phyloP scores from a whole-genome alignment of 1,139 yeast species.

The Suhomyces bokatorum region DNA sequence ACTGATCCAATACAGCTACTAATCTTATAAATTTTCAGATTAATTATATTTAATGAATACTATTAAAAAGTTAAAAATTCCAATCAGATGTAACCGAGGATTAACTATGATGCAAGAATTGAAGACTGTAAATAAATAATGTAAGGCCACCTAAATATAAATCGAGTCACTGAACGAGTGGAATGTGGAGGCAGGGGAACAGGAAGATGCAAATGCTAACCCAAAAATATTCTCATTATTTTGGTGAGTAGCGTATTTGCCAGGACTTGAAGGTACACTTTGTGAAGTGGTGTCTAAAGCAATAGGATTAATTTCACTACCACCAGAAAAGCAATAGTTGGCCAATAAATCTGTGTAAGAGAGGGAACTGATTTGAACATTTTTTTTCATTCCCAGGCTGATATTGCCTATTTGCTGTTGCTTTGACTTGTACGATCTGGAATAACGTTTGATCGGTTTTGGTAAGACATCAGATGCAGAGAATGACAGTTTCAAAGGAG shows the following conservation, averaged over 20 bases:
- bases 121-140: constrained; percentile 10
- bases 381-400: background rate
- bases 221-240: constrained; percentile 13
- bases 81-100: background rate
- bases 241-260: background rate
- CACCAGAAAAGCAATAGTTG: constrained; percentile 36
- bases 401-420: constrained; percentile 11
- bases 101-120: constrained; percentile 13
- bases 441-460: constrained; percentile 19
- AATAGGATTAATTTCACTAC: constrained; percentile 10
- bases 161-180: constrained; percentile 38
- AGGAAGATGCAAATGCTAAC: constrained; percentile 14
- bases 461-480: constrained; percentile 28
- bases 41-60: too few species aligned
- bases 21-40: too few species aligned
- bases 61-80: background rate
- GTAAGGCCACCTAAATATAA: constrained; percentile 22
- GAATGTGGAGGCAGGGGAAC: constrained; percentile 30
- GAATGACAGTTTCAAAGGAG: constrained; percentile 27
- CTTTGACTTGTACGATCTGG: constrained; percentile 22
- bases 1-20: background rate
- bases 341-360: constrained; percentile 35
- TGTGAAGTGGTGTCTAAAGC: background rate
- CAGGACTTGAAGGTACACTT: constrained; percentile 10
- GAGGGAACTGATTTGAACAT: constrained; percentile 23